phyloP scores from a whole-genome alignment of 257 asterid species.

The Fraxinus pennsylvanica region DNA sequence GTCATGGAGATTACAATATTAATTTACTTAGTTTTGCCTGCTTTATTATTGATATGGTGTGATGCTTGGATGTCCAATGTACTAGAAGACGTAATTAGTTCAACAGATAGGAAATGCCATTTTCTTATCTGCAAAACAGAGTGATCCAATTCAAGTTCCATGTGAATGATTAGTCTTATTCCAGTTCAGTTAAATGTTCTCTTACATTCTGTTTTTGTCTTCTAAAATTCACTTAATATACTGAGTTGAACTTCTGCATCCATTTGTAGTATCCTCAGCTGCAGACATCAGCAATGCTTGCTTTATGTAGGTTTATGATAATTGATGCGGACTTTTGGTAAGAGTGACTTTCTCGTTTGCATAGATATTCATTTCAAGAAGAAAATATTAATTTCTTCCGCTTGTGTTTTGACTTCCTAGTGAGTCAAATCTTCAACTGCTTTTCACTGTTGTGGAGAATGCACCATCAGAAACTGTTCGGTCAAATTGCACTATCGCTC shows the following conservation, averaged over 20 bases:
- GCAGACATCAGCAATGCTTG: conserved; percentile 95
- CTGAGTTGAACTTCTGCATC: conserved; percentile 35
- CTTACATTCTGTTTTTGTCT: conserved; percentile 14
- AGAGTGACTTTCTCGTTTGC: conserved; percentile 19
- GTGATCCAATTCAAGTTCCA: conserved; percentile 6
- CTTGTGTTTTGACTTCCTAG: conserved; percentile 40
- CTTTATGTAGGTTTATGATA: conserved; percentile 87
- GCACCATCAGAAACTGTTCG: conserved; percentile 91
- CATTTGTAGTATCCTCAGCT: conserved; percentile 70
- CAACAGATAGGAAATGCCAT: background rate
- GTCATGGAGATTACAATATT: conserved; percentile 15
- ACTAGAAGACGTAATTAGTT: background rate
- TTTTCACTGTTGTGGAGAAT: conserved; percentile 96
- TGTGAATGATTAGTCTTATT: conserved; percentile 7
- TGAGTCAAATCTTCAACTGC: conserved; percentile 89
- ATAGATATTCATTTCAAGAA: background rate
- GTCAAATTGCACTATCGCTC: conserved; percentile 94
- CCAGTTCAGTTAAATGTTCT: conserved; percentile 5
- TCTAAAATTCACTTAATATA: conserved; percentile 18
- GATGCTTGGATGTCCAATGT: background rate
- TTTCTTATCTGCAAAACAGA: conserved; percentile 1
- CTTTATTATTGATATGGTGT: background rate
- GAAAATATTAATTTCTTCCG: conserved; percentile 14
- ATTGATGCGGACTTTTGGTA: conserved; percentile 93
- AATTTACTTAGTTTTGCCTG: conserved; percentile 1